Evolutionary conservation across 2,329 filamentous ascomycete species (phyloP).

Genomic region (Lachnellula arida): DNA sequence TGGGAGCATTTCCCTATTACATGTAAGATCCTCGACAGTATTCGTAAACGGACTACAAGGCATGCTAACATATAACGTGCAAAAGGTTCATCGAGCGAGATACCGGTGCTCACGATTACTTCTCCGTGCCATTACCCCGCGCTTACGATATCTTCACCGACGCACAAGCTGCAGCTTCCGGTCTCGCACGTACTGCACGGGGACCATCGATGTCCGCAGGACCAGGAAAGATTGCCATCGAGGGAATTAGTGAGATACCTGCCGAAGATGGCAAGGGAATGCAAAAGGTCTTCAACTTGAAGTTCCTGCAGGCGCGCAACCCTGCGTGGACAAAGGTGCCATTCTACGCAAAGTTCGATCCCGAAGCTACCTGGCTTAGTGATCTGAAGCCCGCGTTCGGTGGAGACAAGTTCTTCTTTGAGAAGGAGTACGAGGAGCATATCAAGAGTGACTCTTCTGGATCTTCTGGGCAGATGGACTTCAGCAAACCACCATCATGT

Average conservation of each 20-base stretch:
- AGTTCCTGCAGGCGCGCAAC: slow-evolving; percentile 9
- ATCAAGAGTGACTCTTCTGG: background rate
- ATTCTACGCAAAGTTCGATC: slow-evolving; percentile 6
- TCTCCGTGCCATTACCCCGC: slow-evolving; percentile 2
- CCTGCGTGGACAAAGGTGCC: slow-evolving; percentile 1
- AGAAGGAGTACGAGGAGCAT: slow-evolving; percentile 1
- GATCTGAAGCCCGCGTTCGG: slow-evolving; percentile 2
- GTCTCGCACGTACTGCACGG: background rate
- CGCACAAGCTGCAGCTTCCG: background rate
- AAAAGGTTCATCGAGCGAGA: slow-evolving; percentile 10
- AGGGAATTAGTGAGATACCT: background rate
- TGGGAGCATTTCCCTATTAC: slow-evolving; percentile 7
- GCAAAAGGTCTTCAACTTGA: slow-evolving; percentile 1
- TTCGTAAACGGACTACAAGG: background rate
- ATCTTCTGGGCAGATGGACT: slow-evolving; percentile 1
- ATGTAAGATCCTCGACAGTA: background rate
- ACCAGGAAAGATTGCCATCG: slow-evolving; percentile 5
- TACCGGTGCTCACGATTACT: slow-evolving; percentile 7
- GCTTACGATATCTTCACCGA: slow-evolving; percentile 2
- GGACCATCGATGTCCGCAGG: slow-evolving; percentile 9
- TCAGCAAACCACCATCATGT: background rate
- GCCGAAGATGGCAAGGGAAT: background rate
- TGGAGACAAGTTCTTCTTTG: slow-evolving; percentile 4
- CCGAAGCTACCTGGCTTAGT: slow-evolving; percentile 4
- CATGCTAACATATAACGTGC: background rate